Base-by-base conservation (phyloP, 1,139 yeast species). In the Taiozyma sp. region DNA sequence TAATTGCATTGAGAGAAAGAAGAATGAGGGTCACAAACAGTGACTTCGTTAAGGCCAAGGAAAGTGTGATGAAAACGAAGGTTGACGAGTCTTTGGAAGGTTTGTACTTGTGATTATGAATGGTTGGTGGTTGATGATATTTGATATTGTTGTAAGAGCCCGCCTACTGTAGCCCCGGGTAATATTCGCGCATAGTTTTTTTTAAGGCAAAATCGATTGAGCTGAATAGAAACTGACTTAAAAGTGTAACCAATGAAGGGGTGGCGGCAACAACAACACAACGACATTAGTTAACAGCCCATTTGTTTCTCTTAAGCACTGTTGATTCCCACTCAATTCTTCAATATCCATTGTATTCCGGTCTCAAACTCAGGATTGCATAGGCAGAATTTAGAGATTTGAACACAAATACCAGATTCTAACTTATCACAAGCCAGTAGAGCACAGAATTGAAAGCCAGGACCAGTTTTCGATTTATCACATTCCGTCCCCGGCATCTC, bases 71-170 rank as follows among this genome's bases (percentile, higher is more conserved):
- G 82, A 95, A 93, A 80, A 95, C 93, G 67, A 95, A 95, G 80
- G 92, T 92, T 51, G 99, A 93, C 70, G 98, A 93, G 74, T 92
- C 91, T 64, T 81, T 93, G 60, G 99, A 93, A 72, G 98, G 99
- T 48, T 79, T 93, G 62, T 93, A 93, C 71, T 79, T 91, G 77
- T 91, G 76, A 59, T 52, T 38, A 6, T 38, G 41, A 19, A 38
- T 38, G 41, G 19, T 16, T 19, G 41, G 19, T 38, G 41, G 19
- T 16, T 19, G 41, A 38, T 38, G 41, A 38, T 22, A 38, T 38
- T 7, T 38, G 24, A 38, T 19, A 24, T 9, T 19, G 4, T 19
- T 38, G 24, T 38, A 19, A 19, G 23, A 19, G 41, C 3, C 10
- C 27, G 27, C 27, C 27, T 24, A 8, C 30, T 28, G 30, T 28